Evolutionary conservation across 192 early-diverging fungal genomes (phyloP).

Genomic region (Backusella luteola): DNA sequence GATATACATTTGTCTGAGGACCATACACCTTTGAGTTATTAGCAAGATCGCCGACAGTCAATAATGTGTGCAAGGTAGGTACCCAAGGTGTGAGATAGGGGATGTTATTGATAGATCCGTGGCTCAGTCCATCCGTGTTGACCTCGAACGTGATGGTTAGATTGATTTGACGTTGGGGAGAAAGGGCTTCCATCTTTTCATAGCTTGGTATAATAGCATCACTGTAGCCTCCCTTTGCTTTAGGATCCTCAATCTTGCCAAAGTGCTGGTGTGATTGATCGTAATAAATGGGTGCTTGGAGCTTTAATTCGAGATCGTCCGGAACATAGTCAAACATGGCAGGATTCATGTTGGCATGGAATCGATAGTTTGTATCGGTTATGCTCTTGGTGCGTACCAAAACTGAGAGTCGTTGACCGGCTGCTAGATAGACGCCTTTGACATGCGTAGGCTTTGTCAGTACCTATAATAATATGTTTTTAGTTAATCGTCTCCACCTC

Average conservation of each 20-base stretch:
- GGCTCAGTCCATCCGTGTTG: constrained; percentile 72
- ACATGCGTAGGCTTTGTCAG: constrained; percentile 57
- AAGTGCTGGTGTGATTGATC: constrained; percentile 24
- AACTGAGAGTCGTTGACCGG: constrained; percentile 80
- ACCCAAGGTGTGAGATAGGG: constrained; percentile 64
- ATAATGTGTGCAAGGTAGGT: constrained; percentile 64
- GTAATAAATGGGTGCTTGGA: constrained; percentile 61
- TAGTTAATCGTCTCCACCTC: not conserved
- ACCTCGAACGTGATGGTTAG: constrained; percentile 66
- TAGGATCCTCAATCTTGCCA: constrained; percentile 13
- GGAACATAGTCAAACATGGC: constrained; percentile 75
- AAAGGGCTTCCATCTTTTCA: constrained; percentile 35
- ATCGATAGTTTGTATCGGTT: constrained; percentile 59
- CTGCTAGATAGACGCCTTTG: constrained; percentile 55
- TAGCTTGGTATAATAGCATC: constrained; percentile 53
- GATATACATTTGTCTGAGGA: constrained; percentile 53
- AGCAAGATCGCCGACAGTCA: constrained; percentile 54
- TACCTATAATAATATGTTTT: constrained; percentile 12
- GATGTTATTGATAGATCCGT: constrained; percentile 77
- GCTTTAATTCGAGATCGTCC: constrained; percentile 53
- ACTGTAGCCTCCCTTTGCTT: constrained; percentile 23
- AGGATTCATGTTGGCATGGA: constrained; percentile 75
- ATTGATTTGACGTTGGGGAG: constrained; percentile 45
- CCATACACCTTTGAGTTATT: constrained; percentile 60
- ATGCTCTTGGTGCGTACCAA: constrained; percentile 70